Percentiles rank a stretch among this genome's conserved stretches.
These are phyloP conservation scores for Coniosporium apollinis DNA, from an alignment of 495 filamentous ascomycete species.

Conservation along the genomic window DNA sequence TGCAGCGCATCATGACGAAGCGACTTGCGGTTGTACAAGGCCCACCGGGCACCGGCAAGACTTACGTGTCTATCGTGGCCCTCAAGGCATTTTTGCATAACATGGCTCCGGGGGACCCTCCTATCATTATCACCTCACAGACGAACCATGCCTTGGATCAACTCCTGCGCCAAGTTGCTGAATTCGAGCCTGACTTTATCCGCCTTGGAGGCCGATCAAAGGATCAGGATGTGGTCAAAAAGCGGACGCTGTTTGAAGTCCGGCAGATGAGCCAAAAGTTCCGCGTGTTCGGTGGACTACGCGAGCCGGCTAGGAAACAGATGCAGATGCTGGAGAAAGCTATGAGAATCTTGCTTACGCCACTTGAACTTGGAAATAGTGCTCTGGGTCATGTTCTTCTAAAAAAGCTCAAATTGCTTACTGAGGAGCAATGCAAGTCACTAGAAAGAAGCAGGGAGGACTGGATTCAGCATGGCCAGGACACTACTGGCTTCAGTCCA, in stretches of 20 bases:
- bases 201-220: constrained; percentile 67
- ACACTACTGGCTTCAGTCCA: constrained; percentile 22
- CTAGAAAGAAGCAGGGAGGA: constrained; percentile 35
- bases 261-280: constrained; percentile 16
- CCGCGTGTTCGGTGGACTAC: constrained; percentile 19
- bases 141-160: constrained; percentile 94
- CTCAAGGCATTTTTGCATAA: constrained; percentile 51
- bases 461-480: constrained; percentile 29
- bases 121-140: constrained; percentile 65
- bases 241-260: constrained; percentile 47
- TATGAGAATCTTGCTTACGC: constrained; percentile 31
- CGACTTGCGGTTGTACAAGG: constrained; percentile 71
- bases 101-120: constrained; percentile 40
- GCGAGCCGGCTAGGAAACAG: constrained; percentile 19
- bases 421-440: constrained; percentile 40
- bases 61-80: constrained; percentile 55
- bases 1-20: constrained; percentile 55
- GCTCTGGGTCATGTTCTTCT: constrained; percentile 31
- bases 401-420: constrained; percentile 39
- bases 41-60: constrained; percentile 85
- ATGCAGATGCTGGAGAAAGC: constrained; percentile 29
- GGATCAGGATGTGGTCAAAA: constrained; percentile 44
- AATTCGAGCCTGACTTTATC: constrained; percentile 48
- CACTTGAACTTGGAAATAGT: constrained; percentile 16
- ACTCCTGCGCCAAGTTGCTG: constrained; percentile 48